phyloP scores from a whole-genome alignment of 164 flowering plant genomes.

The Piper longum region DNA sequence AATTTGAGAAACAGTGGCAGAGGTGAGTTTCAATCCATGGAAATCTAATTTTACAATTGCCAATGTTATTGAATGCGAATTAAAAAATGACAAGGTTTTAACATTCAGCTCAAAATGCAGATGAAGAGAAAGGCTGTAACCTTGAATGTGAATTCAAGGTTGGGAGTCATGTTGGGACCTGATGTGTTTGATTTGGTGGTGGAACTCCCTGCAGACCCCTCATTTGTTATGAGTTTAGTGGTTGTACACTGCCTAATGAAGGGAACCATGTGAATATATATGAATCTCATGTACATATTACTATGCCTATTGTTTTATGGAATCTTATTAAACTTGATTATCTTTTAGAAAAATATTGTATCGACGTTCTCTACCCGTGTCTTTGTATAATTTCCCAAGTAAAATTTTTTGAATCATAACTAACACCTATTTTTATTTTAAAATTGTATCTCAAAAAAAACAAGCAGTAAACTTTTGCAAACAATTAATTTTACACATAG shows the following conservation, averaged over 20 bases:
- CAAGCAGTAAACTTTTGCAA: too few relatives aligned
- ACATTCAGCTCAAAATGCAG: slow-evolving; percentile 11
- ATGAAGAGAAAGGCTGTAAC: slow-evolving; percentile 29
- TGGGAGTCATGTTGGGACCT: slow-evolving; percentile 40
- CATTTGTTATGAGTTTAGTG: slow-evolving; percentile 11
- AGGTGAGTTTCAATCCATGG: slow-evolving; percentile 17
- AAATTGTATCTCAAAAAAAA: too few relatives aligned
- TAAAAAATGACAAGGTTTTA: neutral
- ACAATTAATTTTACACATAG: too few relatives aligned
- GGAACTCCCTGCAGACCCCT: slow-evolving; percentile 33
- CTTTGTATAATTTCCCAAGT: too few relatives aligned
- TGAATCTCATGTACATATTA: neutral
- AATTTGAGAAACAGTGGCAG: slow-evolving; percentile 26
- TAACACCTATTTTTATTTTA: too few relatives aligned
- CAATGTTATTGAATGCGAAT: neutral
- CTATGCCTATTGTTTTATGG: neutral
- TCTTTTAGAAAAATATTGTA: too few relatives aligned
- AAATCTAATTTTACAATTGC: neutral
- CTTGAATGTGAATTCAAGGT: slow-evolving; percentile 7
- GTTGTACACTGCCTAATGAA: slow-evolving; percentile 8
- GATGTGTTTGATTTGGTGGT: slow-evolving; percentile 49
- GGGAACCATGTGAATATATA: slow-evolving; percentile 2
- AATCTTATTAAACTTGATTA: neutral
- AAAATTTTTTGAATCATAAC: too few relatives aligned
- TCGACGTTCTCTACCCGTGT: too few relatives aligned